These are phyloP conservation scores for Thielaviopsis cerberus DNA, from an alignment of 2,329 filamentous ascomycete species.

Conservation along the genomic window DNA sequence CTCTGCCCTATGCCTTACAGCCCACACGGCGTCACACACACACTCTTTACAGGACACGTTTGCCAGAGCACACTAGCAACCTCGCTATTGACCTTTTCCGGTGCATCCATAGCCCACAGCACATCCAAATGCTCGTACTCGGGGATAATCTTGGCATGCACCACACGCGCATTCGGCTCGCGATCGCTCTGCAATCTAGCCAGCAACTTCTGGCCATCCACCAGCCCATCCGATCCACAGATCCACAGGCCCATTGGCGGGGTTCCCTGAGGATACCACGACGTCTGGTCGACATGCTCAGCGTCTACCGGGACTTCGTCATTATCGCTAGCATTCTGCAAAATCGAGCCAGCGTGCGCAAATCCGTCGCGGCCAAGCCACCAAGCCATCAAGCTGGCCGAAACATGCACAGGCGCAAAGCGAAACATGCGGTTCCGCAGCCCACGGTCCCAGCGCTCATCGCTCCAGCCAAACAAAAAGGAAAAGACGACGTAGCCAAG, in stretches of 20 bases:
- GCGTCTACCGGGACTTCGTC: conserved; percentile 27
- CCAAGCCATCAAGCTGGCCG: conserved; percentile 81
- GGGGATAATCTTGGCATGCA: conserved; percentile 66
- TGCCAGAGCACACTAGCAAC: conserved; percentile 70
- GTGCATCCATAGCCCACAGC: conserved; percentile 80
- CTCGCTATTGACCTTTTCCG: conserved; percentile 67
- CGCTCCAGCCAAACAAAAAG: conserved; percentile 77
- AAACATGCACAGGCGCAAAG: conserved; percentile 80
- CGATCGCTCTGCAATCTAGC: conserved; percentile 54
- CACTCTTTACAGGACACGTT: conserved; percentile 38
- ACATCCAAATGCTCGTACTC: conserved; percentile 90
- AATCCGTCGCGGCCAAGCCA: conserved; percentile 84
- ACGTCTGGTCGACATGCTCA: conserved; percentile 17
- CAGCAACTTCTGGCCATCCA: conserved; percentile 61
- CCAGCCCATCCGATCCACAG: conserved; percentile 62
- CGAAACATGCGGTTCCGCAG: conserved; percentile 73
- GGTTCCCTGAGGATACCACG: conserved; percentile 63
- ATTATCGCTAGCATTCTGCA: conserved; percentile 54
- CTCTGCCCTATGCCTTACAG: conserved; percentile 28
- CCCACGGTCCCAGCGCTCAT: conserved; percentile 65
- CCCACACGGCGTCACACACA: conserved; percentile 46
- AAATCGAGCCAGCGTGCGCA: conserved; percentile 59
- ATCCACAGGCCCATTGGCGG: conserved; percentile 84
- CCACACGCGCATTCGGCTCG: conserved; percentile 64
- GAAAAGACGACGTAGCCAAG: conserved; percentile 79